Base-by-base conservation (phyloP, 2,329 filamentous ascomycete genomes). In the Colletotrichum cordylinicola region DNA sequence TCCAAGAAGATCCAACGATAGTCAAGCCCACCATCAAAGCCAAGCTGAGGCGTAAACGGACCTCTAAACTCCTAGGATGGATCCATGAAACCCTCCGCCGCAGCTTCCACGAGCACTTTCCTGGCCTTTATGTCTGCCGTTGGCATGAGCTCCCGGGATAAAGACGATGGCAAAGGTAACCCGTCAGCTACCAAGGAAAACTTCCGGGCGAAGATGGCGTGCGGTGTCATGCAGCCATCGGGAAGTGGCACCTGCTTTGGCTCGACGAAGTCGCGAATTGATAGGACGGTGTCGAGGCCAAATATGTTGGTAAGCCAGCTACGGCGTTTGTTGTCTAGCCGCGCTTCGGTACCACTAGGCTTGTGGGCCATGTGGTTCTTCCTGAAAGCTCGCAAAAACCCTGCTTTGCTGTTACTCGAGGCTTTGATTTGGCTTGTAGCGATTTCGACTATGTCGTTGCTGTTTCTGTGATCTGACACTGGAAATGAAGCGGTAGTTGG, bases 131-230 rank as follows among this genome's bases (percentile, higher is more conserved):
- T 83, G 74, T 87, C 86, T 9, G 86, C 86, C 18, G 85, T 86
- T 29, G 85, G 85, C 78, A 87, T 83, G 43, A 85, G 83, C 61
- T 80, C 81, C 48, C 82, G 77, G 18, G 79, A 76, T 27, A 86
- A 79, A 27, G 80, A 80, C 27, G 81, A 77, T 15, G 85, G 84
- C 35, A 87, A 74, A 21, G 81, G 81, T 15, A 82, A 79, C 8
- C 79, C 80, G 39, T 79, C 78, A 4, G 82, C 81, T 37, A 86
- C 81, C 16, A 88, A 76, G 7, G 81, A 81, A 71, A 85, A 83
- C 70, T 88, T 88, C 69, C 87, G 81, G 8, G 86, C 87, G 76
- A 88, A 88, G 61, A 85, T 86, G 15, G 85, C 85, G 73, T 88
- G 86, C 4, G 86, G 87, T 58, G 87, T 82, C 24, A 84, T 78